Percentiles rank a stretch among this genome's conserved stretches.
Evolutionary conservation across 306 rosid species (phyloP).

Genomic region (Corylus avellana): DNA sequence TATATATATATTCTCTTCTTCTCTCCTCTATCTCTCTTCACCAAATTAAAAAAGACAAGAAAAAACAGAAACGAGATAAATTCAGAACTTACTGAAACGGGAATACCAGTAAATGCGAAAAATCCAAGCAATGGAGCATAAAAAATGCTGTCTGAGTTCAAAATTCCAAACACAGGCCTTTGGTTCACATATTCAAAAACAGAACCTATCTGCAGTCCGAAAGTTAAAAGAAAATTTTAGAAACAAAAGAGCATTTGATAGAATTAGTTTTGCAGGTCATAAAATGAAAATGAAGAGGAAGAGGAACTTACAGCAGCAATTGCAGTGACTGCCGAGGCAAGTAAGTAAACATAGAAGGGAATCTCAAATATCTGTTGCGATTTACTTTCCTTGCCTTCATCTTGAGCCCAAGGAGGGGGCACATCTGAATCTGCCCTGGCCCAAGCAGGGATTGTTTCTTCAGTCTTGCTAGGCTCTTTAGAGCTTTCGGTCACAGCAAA

Average conservation of each 20-base stretch:
- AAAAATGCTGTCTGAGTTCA: conserved; percentile 71
- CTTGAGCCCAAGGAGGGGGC: conserved; percentile 92
- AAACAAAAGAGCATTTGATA: background rate
- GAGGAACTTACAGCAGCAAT: conserved; percentile 83
- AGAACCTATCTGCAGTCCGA: conserved; percentile 70
- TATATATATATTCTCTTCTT: too few relatives aligned
- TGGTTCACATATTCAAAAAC: conserved; percentile 86
- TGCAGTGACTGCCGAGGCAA: conserved; percentile 86
- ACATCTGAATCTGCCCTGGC: conserved; percentile 83
- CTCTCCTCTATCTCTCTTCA: too few relatives aligned
- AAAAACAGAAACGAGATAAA: background rate
- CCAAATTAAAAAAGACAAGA: background rate
- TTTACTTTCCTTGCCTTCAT: conserved; percentile 42
- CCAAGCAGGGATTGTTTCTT: conserved; percentile 82
- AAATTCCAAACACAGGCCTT: conserved; percentile 79
- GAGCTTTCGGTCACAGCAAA: conserved; percentile 76
- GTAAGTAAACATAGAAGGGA: conserved; percentile 71
- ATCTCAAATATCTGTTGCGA: conserved; percentile 47
- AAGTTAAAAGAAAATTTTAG: background rate
- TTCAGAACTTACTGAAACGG: conserved; percentile 63
- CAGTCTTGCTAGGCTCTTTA: conserved; percentile 73
- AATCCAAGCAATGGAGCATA: conserved; percentile 94
- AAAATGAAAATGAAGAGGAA: background rate
- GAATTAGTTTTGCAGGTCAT: background rate
- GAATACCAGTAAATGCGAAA: conserved; percentile 83